A percentile compares a stretch with the other conserved stretches of the same genome.
phyloP scores from a whole-genome alignment of 2,329 filamentous ascomycete genomes.

The Verticillium nonalfalfae region DNA sequence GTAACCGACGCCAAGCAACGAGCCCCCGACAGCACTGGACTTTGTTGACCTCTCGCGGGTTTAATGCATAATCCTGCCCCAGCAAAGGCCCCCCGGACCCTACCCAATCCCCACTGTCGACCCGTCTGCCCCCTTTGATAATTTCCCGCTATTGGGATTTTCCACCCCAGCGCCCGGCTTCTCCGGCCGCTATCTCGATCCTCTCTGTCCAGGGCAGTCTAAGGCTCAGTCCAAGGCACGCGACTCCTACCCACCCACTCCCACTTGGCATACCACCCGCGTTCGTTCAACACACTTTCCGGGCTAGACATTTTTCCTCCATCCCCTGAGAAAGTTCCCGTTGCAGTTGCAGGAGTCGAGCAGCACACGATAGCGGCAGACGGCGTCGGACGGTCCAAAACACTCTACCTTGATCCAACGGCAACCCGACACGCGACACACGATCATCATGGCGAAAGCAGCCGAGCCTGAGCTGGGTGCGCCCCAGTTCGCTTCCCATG shows the following conservation, averaged over 20 bases:
- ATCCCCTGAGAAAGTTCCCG: neutral
- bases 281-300: neutral
- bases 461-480: conserved; percentile 15
- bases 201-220: neutral
- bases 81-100: no score
- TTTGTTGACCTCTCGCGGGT: neutral
- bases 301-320: neutral
- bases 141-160: neutral
- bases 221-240: neutral
- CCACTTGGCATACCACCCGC: neutral
- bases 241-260: neutral
- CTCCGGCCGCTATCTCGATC: neutral
- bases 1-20: neutral
- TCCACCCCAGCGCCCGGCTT: neutral
- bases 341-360: neutral
- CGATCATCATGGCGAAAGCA: neutral
- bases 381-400: neutral
- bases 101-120: neutral
- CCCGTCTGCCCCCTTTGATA: neutral
- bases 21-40: no score
- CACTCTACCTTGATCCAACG: neutral
- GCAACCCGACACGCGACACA: neutral
- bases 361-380: neutral
- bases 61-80: neutral
- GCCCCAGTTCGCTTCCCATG: conserved; percentile 20